Conservation (phyloP, 1,139 yeast genomes). For the Blastobotrys raffinosifermentans region DNA sequence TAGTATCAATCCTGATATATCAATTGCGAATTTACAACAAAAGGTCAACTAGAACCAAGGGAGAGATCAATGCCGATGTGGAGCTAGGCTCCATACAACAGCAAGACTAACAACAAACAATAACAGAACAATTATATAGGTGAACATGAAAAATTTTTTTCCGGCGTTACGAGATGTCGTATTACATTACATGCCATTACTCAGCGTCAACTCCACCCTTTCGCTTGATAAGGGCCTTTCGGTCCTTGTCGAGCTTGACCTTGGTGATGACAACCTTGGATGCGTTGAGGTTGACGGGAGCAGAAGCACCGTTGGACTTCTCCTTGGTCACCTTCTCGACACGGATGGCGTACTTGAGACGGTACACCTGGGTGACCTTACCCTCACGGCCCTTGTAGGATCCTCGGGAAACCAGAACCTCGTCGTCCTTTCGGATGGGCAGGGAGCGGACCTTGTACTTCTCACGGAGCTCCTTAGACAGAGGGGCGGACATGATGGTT, state of each 20-base stretch:
- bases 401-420: slow-evolving; percentile 95
- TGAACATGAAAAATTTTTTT: too few species aligned
- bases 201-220: slow-evolving; percentile 77
- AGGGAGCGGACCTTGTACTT: slow-evolving; percentile 93
- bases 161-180: too few species aligned
- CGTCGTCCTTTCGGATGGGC: slow-evolving; percentile 98
- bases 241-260: slow-evolving; percentile 97
- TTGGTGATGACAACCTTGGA: slow-evolving; percentile 98
- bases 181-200: too few species aligned
- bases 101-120: too few species aligned
- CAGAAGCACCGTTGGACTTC: slow-evolving; percentile 97
- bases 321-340: slow-evolving; percentile 97
- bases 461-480: slow-evolving; percentile 98
- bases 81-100: too few species aligned
- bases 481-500: slow-evolving; percentile 94
- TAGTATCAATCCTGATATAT: too few species aligned
- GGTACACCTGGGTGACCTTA: slow-evolving; percentile 95
- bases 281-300: slow-evolving; percentile 97
- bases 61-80: too few species aligned
- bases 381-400: slow-evolving; percentile 99
- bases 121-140: too few species aligned
- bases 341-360: slow-evolving; percentile 96
- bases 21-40: too few species aligned
- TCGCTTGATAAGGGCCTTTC: slow-evolving; percentile 94
- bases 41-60: too few species aligned